Base-by-base conservation (phyloP, 441 rosid genomes). In the Euphorbia corollata region DNA sequence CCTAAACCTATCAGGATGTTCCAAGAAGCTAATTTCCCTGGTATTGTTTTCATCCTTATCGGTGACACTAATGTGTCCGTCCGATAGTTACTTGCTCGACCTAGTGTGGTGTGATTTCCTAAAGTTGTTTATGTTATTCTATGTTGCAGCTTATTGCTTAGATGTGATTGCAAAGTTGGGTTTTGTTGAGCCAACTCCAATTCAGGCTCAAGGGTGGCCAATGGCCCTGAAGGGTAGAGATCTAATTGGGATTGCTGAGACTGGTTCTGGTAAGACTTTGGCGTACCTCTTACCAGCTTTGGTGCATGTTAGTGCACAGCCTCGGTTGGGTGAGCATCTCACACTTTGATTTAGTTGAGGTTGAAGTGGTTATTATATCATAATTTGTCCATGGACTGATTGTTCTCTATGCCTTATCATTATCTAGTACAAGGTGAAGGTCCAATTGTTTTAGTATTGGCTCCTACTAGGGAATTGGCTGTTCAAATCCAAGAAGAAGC, bases 141-240 rank as follows among this genome's bases (percentile, higher is more conserved):
- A 54, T 72, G 48, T 43, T 61, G 41, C 82, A 94, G 99, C 65
- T 72, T 87, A 88, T 71, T 87, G 90, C 81, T 90, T 94, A 12
- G 92, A 91, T 36, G 97, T 86, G 47, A 86, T 94, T 79, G 79
- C 90, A 22, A 89, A 79, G 56, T 60, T 88, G 83, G 99, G 99
- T 68, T 94, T 91, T 72, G 87, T 82, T 54, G 98, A 94, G 85
- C 99, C 99, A 12, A 91, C 98, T 2, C 85, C 99, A 0, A 94
- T 94, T 71, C 98, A 94, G 75, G 82, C 98, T 70, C 97, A 90
- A 76, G 98, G 97, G 11, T 91, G 96, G 98, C 97, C 99, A 0
- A 90, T 94, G 99, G 99, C 98, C 54, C 78, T 94, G 47, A 91
- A 88, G 85, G 96, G 97, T 69, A 87, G 94, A 72, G 98, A 91